Evolutionary conservation across 73 alveolate species (phyloP).

Genomic region (Symbiodinium natans): DNA sequence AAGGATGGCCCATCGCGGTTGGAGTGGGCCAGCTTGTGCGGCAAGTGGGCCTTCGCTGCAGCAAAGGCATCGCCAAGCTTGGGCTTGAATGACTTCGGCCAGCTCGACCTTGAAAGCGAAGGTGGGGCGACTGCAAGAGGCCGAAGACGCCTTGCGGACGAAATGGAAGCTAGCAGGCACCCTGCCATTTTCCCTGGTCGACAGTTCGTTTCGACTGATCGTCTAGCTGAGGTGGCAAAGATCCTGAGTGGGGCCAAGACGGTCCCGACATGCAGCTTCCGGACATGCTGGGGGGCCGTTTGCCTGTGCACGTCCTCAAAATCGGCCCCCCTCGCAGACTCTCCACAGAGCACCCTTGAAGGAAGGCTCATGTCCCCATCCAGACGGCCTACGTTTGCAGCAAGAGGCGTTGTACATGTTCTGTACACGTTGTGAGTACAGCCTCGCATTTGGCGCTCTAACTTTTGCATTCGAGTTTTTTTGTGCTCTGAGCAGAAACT

Average conservation of each 20-base stretch:
- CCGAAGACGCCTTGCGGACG: conserved; percentile 58
- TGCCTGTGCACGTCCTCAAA: background rate
- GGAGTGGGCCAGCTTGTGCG: conserved; percentile 70
- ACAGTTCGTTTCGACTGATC: background rate
- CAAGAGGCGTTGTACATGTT: too few species aligned
- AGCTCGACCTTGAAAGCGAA: background rate
- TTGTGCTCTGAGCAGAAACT: too few species aligned
- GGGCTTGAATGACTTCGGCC: background rate
- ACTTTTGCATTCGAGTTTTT: too few species aligned
- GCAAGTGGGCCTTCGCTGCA: conserved; percentile 62
- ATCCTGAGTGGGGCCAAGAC: background rate
- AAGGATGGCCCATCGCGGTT: conserved; percentile 8
- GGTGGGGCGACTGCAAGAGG: conserved; percentile 42
- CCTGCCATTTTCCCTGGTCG: background rate
- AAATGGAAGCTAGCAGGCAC: conserved; percentile 55
- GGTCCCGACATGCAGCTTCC: background rate
- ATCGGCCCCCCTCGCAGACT: background rate
- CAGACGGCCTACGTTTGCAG: conserved; percentile 1
- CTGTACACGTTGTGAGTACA: background rate
- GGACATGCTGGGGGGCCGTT: background rate
- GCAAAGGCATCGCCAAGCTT: background rate
- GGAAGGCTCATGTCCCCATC: background rate
- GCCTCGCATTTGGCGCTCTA: too few species aligned
- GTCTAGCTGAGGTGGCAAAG: conserved; percentile 14
- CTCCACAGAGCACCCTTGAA: background rate